Evolutionary conservation across 73 alveolate genomes (phyloP), one percentile per base, ranked within the genome.

Genomic region (Breviolum minutum): DNA sequence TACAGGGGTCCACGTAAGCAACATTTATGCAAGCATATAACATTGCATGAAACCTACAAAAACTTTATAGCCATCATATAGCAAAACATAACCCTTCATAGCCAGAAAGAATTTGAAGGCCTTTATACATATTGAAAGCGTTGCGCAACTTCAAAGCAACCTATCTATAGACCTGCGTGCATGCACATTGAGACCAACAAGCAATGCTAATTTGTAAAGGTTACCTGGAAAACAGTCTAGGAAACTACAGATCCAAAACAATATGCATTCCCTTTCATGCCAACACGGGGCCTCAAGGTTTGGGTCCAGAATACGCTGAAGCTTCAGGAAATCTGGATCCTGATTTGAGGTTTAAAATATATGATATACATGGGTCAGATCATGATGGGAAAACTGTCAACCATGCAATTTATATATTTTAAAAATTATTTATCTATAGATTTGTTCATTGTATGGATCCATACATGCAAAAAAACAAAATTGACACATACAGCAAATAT

Each of bases 301-400:
- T 26, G 94, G 94, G 64, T 85, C 80, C 61, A 85, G 63, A 30
- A 62, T 62, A 30, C 94, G 94, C 94, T 85, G 94, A 54, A 83
- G 11, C 76, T 19, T 26, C 54, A 83, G 27, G 74, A 83, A 83
- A 61, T 83, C 93, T n/a, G 8, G n/a, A 60, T 83, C n/a, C n/a
- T n/a, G n/a, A n/a, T 61, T 74, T 83, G 54, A 83, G 93, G 26
- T 40, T 54, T 29, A 9, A 8, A 40, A 5, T 48, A 7, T 8
- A 0, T 17, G 63, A 6, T 6, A 54, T 54, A 29, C 26, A 2
- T 6, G 22, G 10, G 22, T 11, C 10, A 79, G 27, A 32, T 79
- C 2, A 30, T 8, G 10, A 12, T 16, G 8, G 8, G 30, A 7
- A 26, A 6, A 8, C 86, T 27, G 63, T 8, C 5, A n/a, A 73